These are phyloP conservation scores for Panaeolus papilionaceus DNA, from an alignment of 768 basidiomycete genomes.

Conservation along the genomic window DNA sequence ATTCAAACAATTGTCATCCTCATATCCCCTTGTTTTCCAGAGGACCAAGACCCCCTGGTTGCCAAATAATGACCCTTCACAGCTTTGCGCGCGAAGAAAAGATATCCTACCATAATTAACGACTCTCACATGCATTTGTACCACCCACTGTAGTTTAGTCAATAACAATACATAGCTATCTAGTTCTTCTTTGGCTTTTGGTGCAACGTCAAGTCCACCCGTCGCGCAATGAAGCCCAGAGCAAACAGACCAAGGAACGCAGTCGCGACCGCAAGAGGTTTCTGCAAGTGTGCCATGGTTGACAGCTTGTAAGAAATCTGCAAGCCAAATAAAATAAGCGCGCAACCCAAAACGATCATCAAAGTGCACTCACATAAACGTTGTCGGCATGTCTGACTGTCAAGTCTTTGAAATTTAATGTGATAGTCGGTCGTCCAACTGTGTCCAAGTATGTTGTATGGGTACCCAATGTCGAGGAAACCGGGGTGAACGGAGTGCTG, in stretches of 20 bases:
- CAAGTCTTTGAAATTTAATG: slow-evolving; percentile 73
- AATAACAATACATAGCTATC: slow-evolving; percentile 22
- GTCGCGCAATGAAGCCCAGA: slow-evolving; percentile 47
- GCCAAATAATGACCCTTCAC: slow-evolving; percentile 49
- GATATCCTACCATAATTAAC: slow-evolving; percentile 15
- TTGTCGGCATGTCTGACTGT: slow-evolving; percentile 80
- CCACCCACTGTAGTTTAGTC: slow-evolving; percentile 18
- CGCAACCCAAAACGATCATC: slow-evolving; percentile 10
- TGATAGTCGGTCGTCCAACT: slow-evolving; percentile 81
- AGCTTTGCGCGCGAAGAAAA: slow-evolving; percentile 38
- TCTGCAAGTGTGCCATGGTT: slow-evolving; percentile 80
- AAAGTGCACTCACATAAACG: slow-evolving; percentile 73
- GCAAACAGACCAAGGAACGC: slow-evolving; percentile 75
- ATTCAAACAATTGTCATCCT: not conserved
- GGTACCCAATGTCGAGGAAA: slow-evolving; percentile 62
- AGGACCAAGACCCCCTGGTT: slow-evolving; percentile 43
- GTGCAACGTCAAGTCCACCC: slow-evolving; percentile 55
- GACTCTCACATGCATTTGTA: not conserved
- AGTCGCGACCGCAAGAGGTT: slow-evolving; percentile 78
- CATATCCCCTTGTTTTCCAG: slow-evolving; percentile 27
- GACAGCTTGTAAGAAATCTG: slow-evolving; percentile 92
- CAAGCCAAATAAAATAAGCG: slow-evolving; percentile 14
- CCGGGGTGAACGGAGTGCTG: slow-evolving; percentile 77
- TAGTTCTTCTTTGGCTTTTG: slow-evolving; percentile 45
- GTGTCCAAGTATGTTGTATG: slow-evolving; percentile 94